A percentile compares a stretch with the other conserved stretches of the same genome.
Evolutionary conservation across 1,284 basidiomycete species (phyloP).

Genomic region (Papiliotrema fonsecae): DNA sequence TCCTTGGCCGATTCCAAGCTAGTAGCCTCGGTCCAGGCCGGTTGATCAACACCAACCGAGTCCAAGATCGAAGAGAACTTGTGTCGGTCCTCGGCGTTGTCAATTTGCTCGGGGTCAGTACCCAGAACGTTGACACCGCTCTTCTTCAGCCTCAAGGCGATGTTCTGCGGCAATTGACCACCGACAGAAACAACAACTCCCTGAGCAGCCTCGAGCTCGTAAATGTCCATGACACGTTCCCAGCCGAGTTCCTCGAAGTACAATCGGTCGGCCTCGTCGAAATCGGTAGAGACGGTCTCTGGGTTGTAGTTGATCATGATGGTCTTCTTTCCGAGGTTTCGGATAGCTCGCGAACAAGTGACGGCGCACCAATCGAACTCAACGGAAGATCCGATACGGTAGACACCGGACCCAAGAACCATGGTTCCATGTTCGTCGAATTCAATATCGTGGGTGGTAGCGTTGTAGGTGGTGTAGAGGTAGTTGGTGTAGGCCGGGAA

Average conservation of each 20-base stretch:
- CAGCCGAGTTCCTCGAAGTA: conserved; percentile 99
- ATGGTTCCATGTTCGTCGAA: conserved; percentile 97
- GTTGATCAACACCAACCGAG: conserved; percentile 92
- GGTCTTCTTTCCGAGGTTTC: conserved; percentile 87
- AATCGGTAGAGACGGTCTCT: conserved; percentile 98
- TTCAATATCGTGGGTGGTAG: conserved; percentile 88
- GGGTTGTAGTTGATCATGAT: conserved; percentile 99
- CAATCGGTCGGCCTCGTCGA: conserved; percentile 95
- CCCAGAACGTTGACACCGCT: conserved; percentile 89
- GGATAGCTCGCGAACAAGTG: conserved; percentile 86
- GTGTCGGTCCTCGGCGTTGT: conserved; percentile 97
- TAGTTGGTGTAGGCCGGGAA: conserved; percentile 99
- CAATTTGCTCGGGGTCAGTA: conserved; percentile 91
- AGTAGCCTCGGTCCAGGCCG: conserved; percentile 90
- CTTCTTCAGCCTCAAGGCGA: conserved; percentile 90
- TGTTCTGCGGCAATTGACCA: conserved; percentile 96
- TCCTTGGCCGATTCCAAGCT: conserved; percentile 84
- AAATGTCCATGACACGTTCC: conserved; percentile 99
- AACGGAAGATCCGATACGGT: conserved; percentile 95
- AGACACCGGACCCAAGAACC: conserved; percentile 98
- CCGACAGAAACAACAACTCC: conserved; percentile 97
- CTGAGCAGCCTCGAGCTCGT: conserved; percentile 87
- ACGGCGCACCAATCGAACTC: conserved; percentile 99
- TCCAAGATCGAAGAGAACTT: conserved; percentile 98
- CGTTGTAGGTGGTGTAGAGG: conserved; percentile 99